Evolutionary conservation across 208 protist species (phyloP).

Genomic region (Trichomonas vaginalis): DNA sequence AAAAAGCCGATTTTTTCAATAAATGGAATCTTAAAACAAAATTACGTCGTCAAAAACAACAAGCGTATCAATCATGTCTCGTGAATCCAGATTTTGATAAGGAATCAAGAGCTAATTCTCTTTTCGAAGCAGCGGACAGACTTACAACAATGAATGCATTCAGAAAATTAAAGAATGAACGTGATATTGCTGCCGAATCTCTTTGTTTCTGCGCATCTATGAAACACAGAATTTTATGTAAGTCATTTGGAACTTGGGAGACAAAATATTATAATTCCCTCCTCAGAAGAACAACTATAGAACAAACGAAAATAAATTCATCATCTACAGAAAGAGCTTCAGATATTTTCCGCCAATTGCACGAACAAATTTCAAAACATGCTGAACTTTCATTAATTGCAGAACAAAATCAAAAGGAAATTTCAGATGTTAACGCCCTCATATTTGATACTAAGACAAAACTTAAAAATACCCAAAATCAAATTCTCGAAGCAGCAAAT

Average conservation of each 20-base stretch:
- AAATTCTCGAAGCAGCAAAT: background rate
- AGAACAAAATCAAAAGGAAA: background rate
- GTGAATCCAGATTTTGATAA: background rate
- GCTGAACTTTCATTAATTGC: background rate
- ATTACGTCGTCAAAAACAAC: background rate
- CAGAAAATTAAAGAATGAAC: background rate
- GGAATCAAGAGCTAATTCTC: background rate
- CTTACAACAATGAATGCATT: background rate
- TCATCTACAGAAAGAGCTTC: background rate
- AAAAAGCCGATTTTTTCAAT: background rate
- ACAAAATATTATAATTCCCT: background rate
- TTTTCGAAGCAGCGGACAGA: background rate
- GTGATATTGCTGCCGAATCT: background rate
- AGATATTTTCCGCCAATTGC: background rate
- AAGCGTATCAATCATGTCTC: background rate
- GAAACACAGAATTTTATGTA: background rate
- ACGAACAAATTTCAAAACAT: background rate
- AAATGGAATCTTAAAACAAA: background rate
- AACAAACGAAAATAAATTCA: background rate
- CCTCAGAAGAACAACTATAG: background rate
- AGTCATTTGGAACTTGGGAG: background rate
- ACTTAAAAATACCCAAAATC: background rate
- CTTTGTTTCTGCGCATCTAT: background rate
- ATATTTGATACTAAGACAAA: background rate
- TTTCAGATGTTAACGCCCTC: background rate